Percentiles rank a stretch among this genome's conserved stretches.
These are phyloP conservation scores for Heterobasidion annosum DNA, from an alignment of 1,284 basidiomycete species.

Conservation along the genomic window DNA sequence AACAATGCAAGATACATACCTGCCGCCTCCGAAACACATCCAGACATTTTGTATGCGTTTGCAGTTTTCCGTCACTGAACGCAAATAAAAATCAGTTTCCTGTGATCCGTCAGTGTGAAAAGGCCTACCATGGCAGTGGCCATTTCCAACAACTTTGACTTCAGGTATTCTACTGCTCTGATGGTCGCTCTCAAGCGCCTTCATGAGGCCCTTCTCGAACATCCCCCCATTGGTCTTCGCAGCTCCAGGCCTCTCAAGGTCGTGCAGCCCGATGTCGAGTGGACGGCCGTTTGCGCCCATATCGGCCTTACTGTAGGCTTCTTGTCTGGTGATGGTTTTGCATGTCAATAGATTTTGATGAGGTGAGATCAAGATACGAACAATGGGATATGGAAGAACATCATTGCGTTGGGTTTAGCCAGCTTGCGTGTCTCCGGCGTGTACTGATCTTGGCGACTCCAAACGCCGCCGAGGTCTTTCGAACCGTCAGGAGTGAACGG, in stretches of 20 bases:
- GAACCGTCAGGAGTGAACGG: constrained; percentile 73
- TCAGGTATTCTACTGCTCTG: constrained; percentile 45
- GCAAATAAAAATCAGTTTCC: constrained; percentile 1
- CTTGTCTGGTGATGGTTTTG: constrained; percentile 31
- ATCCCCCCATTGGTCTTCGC: constrained; percentile 73
- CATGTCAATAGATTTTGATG: background rate
- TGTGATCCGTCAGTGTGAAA: background rate
- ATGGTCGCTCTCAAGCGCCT: constrained; percentile 57
- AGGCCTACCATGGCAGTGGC: constrained; percentile 72
- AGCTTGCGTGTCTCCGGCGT: constrained; percentile 46
- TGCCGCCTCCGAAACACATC: constrained; percentile 93
- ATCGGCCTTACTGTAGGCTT: constrained; percentile 54
- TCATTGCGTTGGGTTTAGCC: constrained; percentile 85
- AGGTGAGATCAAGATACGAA: constrained; percentile 31
- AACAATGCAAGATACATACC: constrained; percentile 28
- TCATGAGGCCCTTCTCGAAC: constrained; percentile 70
- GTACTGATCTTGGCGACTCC: constrained; percentile 51
- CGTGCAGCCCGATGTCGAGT: constrained; percentile 61
- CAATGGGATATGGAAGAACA: constrained; percentile 95
- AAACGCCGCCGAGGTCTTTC: constrained; percentile 58
- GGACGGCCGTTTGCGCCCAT: constrained; percentile 38
- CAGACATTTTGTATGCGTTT: constrained; percentile 78
- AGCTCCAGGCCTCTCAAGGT: constrained; percentile 50
- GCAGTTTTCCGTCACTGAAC: constrained; percentile 79
- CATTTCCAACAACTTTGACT: constrained; percentile 80